Conservation (phyloP, 371 early-diverging fungal species). For the Rhizopus sp. region DNA sequence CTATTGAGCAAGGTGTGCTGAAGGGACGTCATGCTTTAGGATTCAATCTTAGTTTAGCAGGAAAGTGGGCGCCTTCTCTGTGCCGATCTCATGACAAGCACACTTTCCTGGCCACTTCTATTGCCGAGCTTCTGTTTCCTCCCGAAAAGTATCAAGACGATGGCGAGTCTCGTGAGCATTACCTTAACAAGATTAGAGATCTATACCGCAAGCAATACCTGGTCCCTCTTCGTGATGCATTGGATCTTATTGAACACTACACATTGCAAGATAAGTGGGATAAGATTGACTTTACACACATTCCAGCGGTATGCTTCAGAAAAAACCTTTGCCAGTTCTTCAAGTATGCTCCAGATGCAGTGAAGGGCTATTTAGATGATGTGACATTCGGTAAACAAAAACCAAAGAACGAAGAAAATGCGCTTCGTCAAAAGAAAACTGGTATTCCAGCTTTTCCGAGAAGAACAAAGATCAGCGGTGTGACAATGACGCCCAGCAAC, state of each 20-base stretch:
- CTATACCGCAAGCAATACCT: slow-evolving; percentile 52
- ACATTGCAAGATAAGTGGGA: slow-evolving; percentile 54
- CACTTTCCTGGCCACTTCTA: slow-evolving; percentile 53
- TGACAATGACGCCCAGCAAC: too few relatives aligned
- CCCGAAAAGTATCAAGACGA: slow-evolving; percentile 25
- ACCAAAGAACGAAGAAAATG: too few relatives aligned
- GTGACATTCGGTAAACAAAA: too few relatives aligned
- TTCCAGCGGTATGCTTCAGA: slow-evolving; percentile 58
- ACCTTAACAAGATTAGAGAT: slow-evolving; percentile 51
- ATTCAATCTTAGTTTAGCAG: slow-evolving; percentile 46
- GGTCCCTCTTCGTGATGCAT: slow-evolving; percentile 48
- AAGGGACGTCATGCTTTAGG: slow-evolving; percentile 24
- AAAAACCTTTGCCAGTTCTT: slow-evolving; percentile 42
- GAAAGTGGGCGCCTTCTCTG: slow-evolving; percentile 68
- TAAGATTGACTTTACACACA: slow-evolving; percentile 49
- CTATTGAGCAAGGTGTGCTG: not conserved
- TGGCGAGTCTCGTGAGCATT: slow-evolving; percentile 39
- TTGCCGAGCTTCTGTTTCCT: slow-evolving; percentile 52
- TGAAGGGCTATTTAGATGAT: slow-evolving; percentile 5
- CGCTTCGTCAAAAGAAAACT: too few relatives aligned
- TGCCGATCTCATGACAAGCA: slow-evolving; percentile 54
- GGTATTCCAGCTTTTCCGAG: too few relatives aligned
- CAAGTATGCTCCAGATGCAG: slow-evolving; percentile 44
- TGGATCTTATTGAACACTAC: slow-evolving; percentile 54
- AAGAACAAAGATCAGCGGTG: too few relatives aligned